Evolutionary conservation across 805 yeast genomes (phyloP), one percentile per base, ranked within the genome.

Genomic region (Zygosaccharomyces siamensis): DNA sequence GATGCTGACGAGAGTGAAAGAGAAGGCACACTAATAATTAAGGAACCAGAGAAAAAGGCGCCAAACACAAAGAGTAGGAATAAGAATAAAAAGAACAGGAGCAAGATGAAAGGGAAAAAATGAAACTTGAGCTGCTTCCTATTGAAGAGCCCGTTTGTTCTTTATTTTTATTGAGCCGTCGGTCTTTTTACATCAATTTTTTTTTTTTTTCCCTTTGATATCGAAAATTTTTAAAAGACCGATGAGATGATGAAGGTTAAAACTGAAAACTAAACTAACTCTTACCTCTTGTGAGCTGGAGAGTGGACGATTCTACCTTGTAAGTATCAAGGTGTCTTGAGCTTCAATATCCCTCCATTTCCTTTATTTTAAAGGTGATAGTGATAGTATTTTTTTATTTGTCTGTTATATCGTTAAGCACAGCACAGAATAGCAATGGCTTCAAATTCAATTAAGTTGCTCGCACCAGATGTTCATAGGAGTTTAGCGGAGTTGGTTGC

Each of bases 401-500:
- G 16, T 14, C 7, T 33, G 20, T 7, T 33, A 16, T 3, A 16
- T 14, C 37, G 7, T 8, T 33, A 33, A 7, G 7, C 21, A 10
- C 10, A 33, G 14, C 14, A 33, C 16, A 33, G 20, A 14, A 33
- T 33, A 33, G 51, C 27, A 42, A 84, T 85, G 90, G 82, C 89
- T 12, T 79, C 87, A 39, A 83, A 83, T 63, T 79, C 85, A 31
- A 83, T 83, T 66, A 83, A 82, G 59, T 69, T 83, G 45, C 69
- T 83, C 46, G 85, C 89, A 33, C 78, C 83, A 48, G 86, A 83
- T 60, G 78, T 80, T 46, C 86, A 83, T 66, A 72, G 84, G 49
- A 83, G 81, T 14, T 70, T 83, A 41, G 88, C 89, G 4, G 83
- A 81, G 64, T 73, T 80, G n/a, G 87, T 83, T 39, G 79, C 86